Evolutionary conservation across 2,329 filamentous ascomycete species (phyloP).

Genomic region (Colletotrichum paranaense): DNA sequence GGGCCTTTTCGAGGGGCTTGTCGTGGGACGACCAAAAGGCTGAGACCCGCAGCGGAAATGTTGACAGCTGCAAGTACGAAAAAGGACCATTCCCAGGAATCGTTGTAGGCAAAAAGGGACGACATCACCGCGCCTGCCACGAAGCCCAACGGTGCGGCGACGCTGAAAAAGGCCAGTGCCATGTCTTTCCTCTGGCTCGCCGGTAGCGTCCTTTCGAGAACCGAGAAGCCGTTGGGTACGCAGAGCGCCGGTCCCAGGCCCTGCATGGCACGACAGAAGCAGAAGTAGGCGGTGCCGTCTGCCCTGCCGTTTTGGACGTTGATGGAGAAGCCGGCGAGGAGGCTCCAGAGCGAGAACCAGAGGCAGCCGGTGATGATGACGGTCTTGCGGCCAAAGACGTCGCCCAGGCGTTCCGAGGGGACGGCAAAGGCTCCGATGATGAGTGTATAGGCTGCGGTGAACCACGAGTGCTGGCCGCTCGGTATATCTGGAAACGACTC

Average conservation of each 20-base stretch:
- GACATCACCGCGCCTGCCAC: conserved; percentile 44
- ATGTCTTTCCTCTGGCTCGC: conserved; percentile 48
- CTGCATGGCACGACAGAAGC: conserved; percentile 60
- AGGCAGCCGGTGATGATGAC: conserved; percentile 64
- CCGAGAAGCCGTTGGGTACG: conserved; percentile 67
- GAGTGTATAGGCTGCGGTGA: conserved; percentile 67
- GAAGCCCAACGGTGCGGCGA: conserved; percentile 46
- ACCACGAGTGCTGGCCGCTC: conserved; percentile 62
- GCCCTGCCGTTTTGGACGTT: conserved; percentile 9
- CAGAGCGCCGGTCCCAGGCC: conserved; percentile 66
- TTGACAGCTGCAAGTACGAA: conserved; percentile 16
- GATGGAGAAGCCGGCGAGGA: conserved; percentile 57
- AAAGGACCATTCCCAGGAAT: conserved; percentile 15
- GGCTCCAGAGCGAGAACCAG: conserved; percentile 66
- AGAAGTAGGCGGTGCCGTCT: conserved; percentile 55
- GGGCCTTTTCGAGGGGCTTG: conserved; percentile 1
- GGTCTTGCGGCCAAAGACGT: conserved; percentile 67
- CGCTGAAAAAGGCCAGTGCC: conserved; percentile 49
- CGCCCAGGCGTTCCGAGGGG: conserved; percentile 66
- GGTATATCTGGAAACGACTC: neutral
- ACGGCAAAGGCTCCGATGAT: conserved; percentile 69
- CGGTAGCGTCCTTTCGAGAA: conserved; percentile 64
- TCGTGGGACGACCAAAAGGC: conserved; percentile 28
- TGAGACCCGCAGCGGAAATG: conserved; percentile 8
- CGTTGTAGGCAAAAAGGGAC: conserved; percentile 39